Base-by-base conservation (phyloP, 2,329 filamentous ascomycete genomes). In the Ceratocystis alfenasii region DNA sequence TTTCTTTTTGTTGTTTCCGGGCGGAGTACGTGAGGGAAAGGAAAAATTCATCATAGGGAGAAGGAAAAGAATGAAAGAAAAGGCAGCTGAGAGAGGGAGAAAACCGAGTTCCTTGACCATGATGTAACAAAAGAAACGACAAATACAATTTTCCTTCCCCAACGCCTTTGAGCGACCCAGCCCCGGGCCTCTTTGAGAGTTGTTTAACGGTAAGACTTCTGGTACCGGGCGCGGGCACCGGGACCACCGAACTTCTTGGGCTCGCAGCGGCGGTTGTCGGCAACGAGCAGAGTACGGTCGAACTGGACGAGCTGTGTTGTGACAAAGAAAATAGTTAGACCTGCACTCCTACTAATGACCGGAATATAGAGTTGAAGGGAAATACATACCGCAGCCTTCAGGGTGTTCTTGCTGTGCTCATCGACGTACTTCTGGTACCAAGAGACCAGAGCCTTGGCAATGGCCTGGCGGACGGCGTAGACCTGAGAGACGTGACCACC, bases 381-480 rank as follows among this genome's bases (percentile, higher is more conserved):
- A 48, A 59, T 53, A 67, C 67, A 45, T 68, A 68, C 67, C 44
- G 69, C 64, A 64, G 64, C 65, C 64, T 68, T 68, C 77, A 99
- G 86, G 81, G 91, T 85, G 87, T 97, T 96, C 89, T 99, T 99
- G 83, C 89, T 90, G 89, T 97, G 92, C 89, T 99, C 94, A 78
- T 99, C 94, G 81, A 97, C 90, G 83, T 87, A 99, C 86, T 99
- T 96, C 84, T 96, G 93, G 89, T 96, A 97, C 88, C 96, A 96
- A 80, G 91, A 76, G 73, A 78, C 75, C 68, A 78, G 72, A 69
- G 75, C 74, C 87, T 97, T 99, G 83, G 92, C 87, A 77, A 99
- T 97, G 75, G 94, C 93, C 84, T 99, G 94, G 75, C 94, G 91
- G 84, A 97, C 90, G 78, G 94, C 94, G 82, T 97, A 96, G 81